Base-by-base conservation (phyloP, 176 grass and related monocot species). In the Cocos nucifera region DNA sequence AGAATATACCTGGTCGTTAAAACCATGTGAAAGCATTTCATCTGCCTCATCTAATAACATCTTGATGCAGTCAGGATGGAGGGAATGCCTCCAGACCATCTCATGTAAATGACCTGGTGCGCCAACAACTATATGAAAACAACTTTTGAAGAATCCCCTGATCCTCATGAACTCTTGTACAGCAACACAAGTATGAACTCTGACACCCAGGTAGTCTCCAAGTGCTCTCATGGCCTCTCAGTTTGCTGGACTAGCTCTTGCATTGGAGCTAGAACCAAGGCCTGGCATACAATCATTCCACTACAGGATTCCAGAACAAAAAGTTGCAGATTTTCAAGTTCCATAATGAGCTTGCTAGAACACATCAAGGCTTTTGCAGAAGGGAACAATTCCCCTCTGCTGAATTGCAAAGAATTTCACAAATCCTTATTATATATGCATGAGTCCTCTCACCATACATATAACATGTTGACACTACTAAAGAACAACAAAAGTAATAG, bases 241-340 rank as follows among this genome's bases (percentile, higher is more conserved):
- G 27, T 59, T 59, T 59, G 57, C 26, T 59, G 57, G 14, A 23
- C 57, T 15, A 59, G 15, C 17, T 59, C 57, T 18, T 24, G 22
- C 28, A 23, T 59, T 59, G 57, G 57, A 59, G 57, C 57, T 16
- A 59, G 57, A 59, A 59, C 57, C 57, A 59, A 28, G 57, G 57
- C 23, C 23, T 59, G 57, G 23, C 57, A 59, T 59, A 59, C 26
- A 59, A 26, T 59, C 57, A 59, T 28, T 21, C 20, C 26, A 24
- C 57, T 59, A 22, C 23, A 59, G 26, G 26, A 59, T 17, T 28
- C 57, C 57, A 17, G 57, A 28, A 59, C 22, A 27, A 14, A 59
- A 27, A 15, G 23, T 59, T 59, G 23, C 57, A 59, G 56, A 17
- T 59, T 59, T 59, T 26, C 57, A 23, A 25, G 57, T 59, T 16